Evolutionary conservation across 768 basidiomycete genomes (phyloP), one percentile per base, ranked within the genome.

Genomic region (Thelephora ganbajun): DNA sequence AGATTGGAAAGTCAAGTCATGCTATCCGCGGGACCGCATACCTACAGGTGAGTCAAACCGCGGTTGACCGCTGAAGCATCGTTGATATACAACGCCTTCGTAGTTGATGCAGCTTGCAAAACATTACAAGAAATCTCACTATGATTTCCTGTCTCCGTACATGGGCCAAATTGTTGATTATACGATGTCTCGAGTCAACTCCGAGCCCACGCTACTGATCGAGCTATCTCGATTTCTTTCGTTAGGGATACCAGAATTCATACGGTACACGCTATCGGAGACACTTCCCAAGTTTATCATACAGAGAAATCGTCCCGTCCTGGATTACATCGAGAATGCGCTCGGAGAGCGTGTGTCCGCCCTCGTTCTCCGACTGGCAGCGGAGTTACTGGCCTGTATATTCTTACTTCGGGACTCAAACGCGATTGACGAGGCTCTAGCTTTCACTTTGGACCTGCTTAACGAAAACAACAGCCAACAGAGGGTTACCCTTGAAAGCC

Each of bases 271-370:
- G 1, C 69, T 83, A 18, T 57, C 71, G 11, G 70, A 76, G 48
- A 83, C 79, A 1, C 70, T 90, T 5, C 90, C 91, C 0, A 64
- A 67, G 16, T 60, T 92, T 33, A 83, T 86, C 58, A 80, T 76
- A 6, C 67, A 68, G 37, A 70, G 76, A 52, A 77, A 87, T 36
- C 51, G 62, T 19, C 71, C 66, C 44, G 74, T 77, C 0, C 68
- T 94, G 16, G 71, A 77, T 33, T 68, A 69, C 11, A 71, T 94
- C n/a, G 68, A 79, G 2, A 65, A 61, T 39, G 73, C 78, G 45
- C 57, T 83, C 5, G 64, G 61, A 14, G 62, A 61, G 44, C 66
- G 65, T 12, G 55, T 72, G 12, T 70, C 74, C 2, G 56, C 65
- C 6, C 61, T 84, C 41, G 73, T 84, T 52, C 55, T 81, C 16